A percentile compares a stretch with the other conserved stretches of the same genome.
These are phyloP conservation scores for Jamesozyma spencerorum DNA, from an alignment of 805 yeast genomes.

Conservation along the genomic window DNA sequence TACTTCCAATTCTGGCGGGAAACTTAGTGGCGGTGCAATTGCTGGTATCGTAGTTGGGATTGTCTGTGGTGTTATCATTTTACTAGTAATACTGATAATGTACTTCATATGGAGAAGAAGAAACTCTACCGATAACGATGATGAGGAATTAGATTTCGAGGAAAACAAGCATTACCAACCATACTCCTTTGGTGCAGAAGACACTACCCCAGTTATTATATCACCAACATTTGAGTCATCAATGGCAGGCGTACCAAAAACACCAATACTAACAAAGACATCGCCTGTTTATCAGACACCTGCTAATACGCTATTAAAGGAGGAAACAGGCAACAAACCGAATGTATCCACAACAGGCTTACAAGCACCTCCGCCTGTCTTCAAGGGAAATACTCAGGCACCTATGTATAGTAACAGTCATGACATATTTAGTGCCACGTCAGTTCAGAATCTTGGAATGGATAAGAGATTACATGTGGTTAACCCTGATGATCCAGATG, in stretches of 20 bases:
- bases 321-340: neutral
- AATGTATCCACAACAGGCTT: neutral
- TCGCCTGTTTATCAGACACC: constrained; percentile 1
- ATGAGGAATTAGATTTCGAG: constrained; percentile 23
- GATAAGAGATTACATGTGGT: constrained; percentile 43
- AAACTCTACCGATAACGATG: constrained; percentile 27
- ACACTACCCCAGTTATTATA: constrained; percentile 19
- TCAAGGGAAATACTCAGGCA: constrained; percentile 14
- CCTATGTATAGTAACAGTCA: constrained; percentile 32
- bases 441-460: constrained; percentile 37
- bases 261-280: neutral
- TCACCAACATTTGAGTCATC: constrained; percentile 8
- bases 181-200: constrained; percentile 29
- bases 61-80: constrained; percentile 34
- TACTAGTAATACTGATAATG: constrained; percentile 34
- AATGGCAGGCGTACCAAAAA: neutral
- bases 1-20: constrained; percentile 1
- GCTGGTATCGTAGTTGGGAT: constrained; percentile 55
- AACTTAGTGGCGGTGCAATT: constrained; percentile 39
- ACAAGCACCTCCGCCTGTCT: constrained; percentile 4
- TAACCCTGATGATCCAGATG: constrained; percentile 33
- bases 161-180: constrained; percentile 31
- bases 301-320: neutral
- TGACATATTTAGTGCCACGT: constrained; percentile 45
- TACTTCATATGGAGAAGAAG: constrained; percentile 34